These are phyloP conservation scores for Penicillium antarcticum DNA, from an alignment of 495 filamentous ascomycete species.

Conservation along the genomic window DNA sequence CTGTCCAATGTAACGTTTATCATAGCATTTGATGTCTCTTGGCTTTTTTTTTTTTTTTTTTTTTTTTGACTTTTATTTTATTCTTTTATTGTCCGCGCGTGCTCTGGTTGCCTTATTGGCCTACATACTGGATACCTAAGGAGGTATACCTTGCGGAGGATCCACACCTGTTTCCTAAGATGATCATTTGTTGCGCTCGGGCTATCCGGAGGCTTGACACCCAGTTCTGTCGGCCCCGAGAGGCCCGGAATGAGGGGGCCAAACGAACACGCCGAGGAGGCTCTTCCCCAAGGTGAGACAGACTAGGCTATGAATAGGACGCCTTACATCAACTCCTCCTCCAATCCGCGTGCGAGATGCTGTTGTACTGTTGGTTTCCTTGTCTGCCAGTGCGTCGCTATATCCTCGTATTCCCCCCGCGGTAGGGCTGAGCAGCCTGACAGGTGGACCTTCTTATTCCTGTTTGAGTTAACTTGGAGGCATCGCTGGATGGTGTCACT, in stretches of 20 bases:
- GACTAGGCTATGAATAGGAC: conserved; percentile 1
- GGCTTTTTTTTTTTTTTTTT: neutral
- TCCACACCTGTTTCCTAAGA: neutral
- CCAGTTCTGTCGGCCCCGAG: neutral
- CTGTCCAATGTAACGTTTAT: conserved; percentile 15
- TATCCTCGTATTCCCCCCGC: neutral
- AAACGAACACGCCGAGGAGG: conserved; percentile 1
- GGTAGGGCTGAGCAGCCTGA: conserved; percentile 14
- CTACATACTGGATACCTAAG: conserved; percentile 9
- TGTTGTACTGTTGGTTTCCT: no score
- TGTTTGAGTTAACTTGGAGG: conserved; percentile 5
- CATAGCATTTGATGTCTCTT: neutral
- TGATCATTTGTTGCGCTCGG: no score
- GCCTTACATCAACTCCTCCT: neutral
- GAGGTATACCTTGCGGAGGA: neutral
- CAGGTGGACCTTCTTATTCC: conserved; percentile 7
- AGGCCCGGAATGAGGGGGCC: neutral
- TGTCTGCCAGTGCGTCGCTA: conserved; percentile 2
- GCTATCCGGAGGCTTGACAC: no score
- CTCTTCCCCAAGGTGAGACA: conserved; percentile 5
- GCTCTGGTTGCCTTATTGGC: conserved; percentile 11
- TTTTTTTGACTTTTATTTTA: neutral
- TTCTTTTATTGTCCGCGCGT: conserved; percentile 1
- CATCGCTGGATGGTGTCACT: conserved; percentile 1
- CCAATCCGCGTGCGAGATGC: neutral